These are phyloP conservation scores for Sugiyamaella castrensis DNA, from an alignment of 1,139 yeast genomes.

Conservation along the genomic window DNA sequence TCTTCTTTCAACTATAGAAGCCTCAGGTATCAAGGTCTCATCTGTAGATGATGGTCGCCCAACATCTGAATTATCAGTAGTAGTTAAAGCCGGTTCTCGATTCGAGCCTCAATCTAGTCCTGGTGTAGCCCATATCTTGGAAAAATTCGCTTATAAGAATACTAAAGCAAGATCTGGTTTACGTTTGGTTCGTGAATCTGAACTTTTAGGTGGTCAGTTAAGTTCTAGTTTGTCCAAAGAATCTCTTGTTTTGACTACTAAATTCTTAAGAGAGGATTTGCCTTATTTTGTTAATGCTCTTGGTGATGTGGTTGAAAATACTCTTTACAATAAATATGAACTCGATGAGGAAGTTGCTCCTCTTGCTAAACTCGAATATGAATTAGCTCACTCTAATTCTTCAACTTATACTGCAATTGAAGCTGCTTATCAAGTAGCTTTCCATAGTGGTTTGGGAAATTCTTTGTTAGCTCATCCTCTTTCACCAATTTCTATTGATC, in stretches of 20 bases:
- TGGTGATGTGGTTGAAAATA: constrained; percentile 69
- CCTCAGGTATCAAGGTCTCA: constrained; percentile 42
- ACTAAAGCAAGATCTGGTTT: constrained; percentile 82
- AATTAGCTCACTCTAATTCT: constrained; percentile 52
- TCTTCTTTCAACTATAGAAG: constrained; percentile 33
- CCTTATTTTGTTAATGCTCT: constrained; percentile 90
- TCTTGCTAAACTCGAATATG: constrained; percentile 54
- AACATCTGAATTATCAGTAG: constrained; percentile 74
- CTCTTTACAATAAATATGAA: constrained; percentile 75
- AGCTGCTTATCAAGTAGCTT: constrained; percentile 74
- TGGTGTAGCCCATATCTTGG: constrained; percentile 83
- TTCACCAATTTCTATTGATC: constrained; percentile 57
- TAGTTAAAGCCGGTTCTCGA: constrained; percentile 85
- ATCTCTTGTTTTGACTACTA: constrained; percentile 71
- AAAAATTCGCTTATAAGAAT: constrained; percentile 80
- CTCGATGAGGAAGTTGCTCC: constrained; percentile 79
- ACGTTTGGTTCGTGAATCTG: constrained; percentile 92
- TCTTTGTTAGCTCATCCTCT: constrained; percentile 73
- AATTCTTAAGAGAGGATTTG: constrained; percentile 80
- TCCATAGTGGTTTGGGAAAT: constrained; percentile 87
- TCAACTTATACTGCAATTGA: constrained; percentile 61
- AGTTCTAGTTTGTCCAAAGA: constrained; percentile 76
- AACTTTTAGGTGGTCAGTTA: constrained; percentile 85
- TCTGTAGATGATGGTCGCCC: constrained; percentile 48
- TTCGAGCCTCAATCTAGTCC: constrained; percentile 54